Evolutionary conservation across 139 green algal species (phyloP), one percentile per base, ranked within the genome.

Genomic region (Chlamydomonas eustigma): DNA sequence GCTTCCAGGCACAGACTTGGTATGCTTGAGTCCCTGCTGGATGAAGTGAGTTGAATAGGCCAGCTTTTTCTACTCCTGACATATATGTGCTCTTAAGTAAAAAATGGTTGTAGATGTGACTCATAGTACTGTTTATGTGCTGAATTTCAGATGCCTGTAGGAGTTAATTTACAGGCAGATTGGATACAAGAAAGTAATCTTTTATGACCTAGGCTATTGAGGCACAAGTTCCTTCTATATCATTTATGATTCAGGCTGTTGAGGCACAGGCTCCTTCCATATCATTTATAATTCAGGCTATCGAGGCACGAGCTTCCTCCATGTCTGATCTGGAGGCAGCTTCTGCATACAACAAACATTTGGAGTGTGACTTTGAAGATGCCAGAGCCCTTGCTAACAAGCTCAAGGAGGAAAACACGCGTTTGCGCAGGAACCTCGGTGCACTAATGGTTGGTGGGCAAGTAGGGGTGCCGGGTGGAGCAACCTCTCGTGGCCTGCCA

Each of bases 1-100:
- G 28, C 34, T 30, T 8, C 31, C 22, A 39, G 64, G 30, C 24
- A 6, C 5, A 38, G 51, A 35, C 51, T 77, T 51, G 34, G 22
- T 25, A 50, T 69, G 25, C 33, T 50, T n/a, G 72, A 77, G 51
- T n/a, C 4, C 1, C 51, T 77, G 32, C 24, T 77, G 1, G 72
- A 77, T 30, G 72, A 77, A 30, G 71, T 74, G 67, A 28, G 64
- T 38, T n/a, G n/a, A n/a, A n/a, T n/a, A 30, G 50, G 50, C 50
- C 50, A 63, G 50, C 50, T 63, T 63, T 63, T 63, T 28, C 18
- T 24, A 63, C 50, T 28, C 50, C 50, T 18, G 18, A 71, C 64
- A n/a, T 38, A n/a, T n/a, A n/a, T n/a, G n/a, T n/a, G n/a, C n/a
- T n/a, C n/a, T n/a, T n/a, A n/a, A n/a, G n/a, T n/a, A n/a, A n/a